Percentiles rank a stretch among this genome's conserved stretches.
Conservation (phyloP, 2,329 filamentous ascomycete species). For the Phaeosphaeriaceae sp. region DNA sequence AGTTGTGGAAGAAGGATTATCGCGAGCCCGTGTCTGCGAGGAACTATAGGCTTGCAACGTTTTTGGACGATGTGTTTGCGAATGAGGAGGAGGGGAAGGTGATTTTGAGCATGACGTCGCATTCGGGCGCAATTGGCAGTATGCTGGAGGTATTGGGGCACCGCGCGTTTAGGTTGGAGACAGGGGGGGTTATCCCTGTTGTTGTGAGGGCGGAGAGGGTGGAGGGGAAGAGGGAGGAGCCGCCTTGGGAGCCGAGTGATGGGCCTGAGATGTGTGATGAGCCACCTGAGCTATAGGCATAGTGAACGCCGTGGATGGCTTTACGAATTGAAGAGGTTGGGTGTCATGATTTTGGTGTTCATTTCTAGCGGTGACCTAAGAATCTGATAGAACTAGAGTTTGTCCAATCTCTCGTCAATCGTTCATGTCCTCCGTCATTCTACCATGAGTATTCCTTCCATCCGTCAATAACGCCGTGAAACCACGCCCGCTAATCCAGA, state of each 20-base stretch:
- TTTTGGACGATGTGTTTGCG: constrained; percentile 63
- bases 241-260: constrained; percentile 41
- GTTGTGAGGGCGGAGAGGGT: constrained; percentile 66
- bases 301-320: neutral
- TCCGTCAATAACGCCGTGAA: constrained; percentile 7
- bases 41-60: constrained; percentile 29
- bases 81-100: constrained; percentile 53
- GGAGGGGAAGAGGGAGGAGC: constrained; percentile 32
- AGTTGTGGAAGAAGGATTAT: constrained; percentile 56
- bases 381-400: neutral
- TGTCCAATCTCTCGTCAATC: neutral
- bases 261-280: constrained; percentile 36
- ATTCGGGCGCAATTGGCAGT: constrained; percentile 65
- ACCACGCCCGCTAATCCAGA: constrained; percentile 12
- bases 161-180: constrained; percentile 64
- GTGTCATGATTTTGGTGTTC: neutral
- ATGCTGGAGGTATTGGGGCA: constrained; percentile 65
- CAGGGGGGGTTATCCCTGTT: constrained; percentile 72
- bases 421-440: neutral
- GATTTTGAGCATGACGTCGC: constrained; percentile 63
- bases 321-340: neutral
- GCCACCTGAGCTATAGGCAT: constrained; percentile 15
- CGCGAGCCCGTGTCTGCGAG: constrained; percentile 37
- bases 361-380: neutral
- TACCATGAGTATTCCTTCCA: neutral